Conservation (phyloP, 2,329 filamentous ascomycete genomes). For the Claviceps pazoutovae region DNA sequence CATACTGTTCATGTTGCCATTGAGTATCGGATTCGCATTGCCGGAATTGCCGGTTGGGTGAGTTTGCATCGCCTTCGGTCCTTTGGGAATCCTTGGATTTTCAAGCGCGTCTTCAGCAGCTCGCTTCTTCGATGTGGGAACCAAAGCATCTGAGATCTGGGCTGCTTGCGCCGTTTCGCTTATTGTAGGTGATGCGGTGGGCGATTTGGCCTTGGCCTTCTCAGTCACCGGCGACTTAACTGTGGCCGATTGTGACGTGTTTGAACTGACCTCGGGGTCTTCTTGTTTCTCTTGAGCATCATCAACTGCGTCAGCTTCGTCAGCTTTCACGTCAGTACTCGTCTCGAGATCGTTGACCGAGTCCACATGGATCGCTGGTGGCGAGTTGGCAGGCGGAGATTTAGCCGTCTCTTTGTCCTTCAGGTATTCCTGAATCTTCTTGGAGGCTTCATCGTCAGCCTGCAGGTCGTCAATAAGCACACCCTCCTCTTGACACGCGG, state of each 20-base stretch:
- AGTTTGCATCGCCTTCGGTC: conserved; percentile 49
- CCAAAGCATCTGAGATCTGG: conserved; percentile 17
- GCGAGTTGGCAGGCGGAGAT: conserved; percentile 16
- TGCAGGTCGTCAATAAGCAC: conserved; percentile 87
- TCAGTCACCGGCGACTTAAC: conserved; percentile 20
- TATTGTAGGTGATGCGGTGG: conserved; percentile 16
- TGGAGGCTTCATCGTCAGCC: conserved; percentile 62
- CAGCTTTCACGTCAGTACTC: conserved; percentile 17
- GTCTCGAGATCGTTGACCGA: conserved; percentile 26
- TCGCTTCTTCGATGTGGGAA: conserved; percentile 55
- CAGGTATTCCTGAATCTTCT: conserved; percentile 65
- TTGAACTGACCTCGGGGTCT: background rate
- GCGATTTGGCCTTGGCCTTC: conserved; percentile 13
- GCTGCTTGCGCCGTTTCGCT: conserved; percentile 9
- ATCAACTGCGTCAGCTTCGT: conserved; percentile 17
- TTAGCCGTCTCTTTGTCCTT: conserved; percentile 42
- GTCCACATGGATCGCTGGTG: conserved; percentile 20
- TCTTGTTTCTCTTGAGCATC: conserved; percentile 17
- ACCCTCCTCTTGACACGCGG: conserved; percentile 77
- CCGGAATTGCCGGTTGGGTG: conserved; percentile 25
- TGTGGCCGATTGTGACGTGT: conserved; percentile 11
- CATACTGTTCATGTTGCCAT: conserved; percentile 24
- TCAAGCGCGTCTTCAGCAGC: conserved; percentile 59
- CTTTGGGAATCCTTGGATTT: conserved; percentile 51
- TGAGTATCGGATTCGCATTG: conserved; percentile 27